phyloP scores from a whole-genome alignment of 2,329 filamentous ascomycete genomes.

The Byssoonygena ceratinophila region DNA sequence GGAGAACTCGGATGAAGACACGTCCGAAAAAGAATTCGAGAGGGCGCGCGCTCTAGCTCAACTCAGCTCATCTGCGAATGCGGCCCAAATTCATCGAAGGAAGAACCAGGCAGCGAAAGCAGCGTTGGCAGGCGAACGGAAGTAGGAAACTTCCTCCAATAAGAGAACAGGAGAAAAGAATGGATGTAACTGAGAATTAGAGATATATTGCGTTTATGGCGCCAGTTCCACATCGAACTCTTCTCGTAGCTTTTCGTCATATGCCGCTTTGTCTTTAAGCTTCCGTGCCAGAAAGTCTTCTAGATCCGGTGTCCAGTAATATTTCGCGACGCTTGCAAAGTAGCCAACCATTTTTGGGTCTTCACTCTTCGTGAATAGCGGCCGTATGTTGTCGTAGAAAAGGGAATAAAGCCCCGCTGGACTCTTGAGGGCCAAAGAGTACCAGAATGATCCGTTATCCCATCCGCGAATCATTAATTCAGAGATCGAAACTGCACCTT shows the following conservation, averaged over 20 bases:
- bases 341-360: background rate
- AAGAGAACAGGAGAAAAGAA: background rate
- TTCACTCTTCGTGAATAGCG: background rate
- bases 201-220: too few species aligned
- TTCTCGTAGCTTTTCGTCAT: constrained; percentile 10
- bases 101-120: background rate
- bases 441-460: constrained; percentile 1
- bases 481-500: background rate
- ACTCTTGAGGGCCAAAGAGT: background rate
- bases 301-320: constrained; percentile 19
- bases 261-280: constrained; percentile 10
- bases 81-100: too few species aligned
- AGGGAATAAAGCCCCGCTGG: background rate
- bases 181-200: too few species aligned
- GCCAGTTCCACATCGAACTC: constrained; percentile 13
- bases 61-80: too few species aligned
- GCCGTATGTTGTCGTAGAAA: constrained; percentile 4
- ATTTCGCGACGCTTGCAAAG: background rate
- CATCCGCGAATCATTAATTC: constrained; percentile 8
- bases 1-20: too few species aligned
- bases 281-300: constrained; percentile 8
- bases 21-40: too few species aligned
- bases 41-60: too few species aligned
- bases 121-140: background rate
- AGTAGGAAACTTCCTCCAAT: background rate